Conservation (phyloP, 805 yeast genomes). For the Saturnispora quitensis region DNA sequence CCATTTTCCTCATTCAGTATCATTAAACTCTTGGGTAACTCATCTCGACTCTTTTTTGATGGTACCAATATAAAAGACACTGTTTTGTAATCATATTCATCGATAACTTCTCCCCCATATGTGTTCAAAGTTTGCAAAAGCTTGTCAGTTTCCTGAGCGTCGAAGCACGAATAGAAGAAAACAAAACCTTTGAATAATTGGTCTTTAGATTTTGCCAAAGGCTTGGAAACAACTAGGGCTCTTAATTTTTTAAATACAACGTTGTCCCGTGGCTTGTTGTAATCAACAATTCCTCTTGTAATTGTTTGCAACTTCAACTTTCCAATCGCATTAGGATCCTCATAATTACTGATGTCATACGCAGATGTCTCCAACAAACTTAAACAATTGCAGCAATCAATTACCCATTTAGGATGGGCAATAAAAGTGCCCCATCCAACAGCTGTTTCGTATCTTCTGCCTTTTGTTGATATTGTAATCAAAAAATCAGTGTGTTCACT, state of each 20-base stretch:
- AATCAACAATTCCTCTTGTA: conserved; percentile 9
- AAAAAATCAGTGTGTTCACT: conserved; percentile 36
- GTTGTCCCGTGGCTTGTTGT: conserved; percentile 4
- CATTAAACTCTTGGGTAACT: conserved; percentile 15
- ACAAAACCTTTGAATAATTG: conserved; percentile 32
- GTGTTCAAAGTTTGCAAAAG: conserved; percentile 11
- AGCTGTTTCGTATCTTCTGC: conserved; percentile 45
- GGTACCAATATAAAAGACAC: conserved; percentile 28
- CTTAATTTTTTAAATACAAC: conserved; percentile 1
- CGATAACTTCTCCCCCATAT: conserved; percentile 19
- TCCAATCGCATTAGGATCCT: conserved; percentile 16
- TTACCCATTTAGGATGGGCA: conserved; percentile 43
- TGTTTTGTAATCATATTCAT: conserved; percentile 23
- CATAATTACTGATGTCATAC: conserved; percentile 28
- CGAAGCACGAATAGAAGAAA: conserved; percentile 31
- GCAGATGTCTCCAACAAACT: conserved; percentile 34
- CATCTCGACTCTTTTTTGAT: conserved; percentile 13
- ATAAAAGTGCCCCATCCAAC: conserved; percentile 43
- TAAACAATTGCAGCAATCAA: conserved; percentile 36
- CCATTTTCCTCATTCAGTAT: conserved; percentile 13
- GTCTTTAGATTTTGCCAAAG: not conserved
- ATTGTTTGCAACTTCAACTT: conserved; percentile 24
- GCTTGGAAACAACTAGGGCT: not conserved
- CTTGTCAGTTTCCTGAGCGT: conserved; percentile 14
- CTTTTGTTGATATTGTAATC: conserved; percentile 41